Base-by-base conservation (phyloP, 2,329 filamentous ascomycete genomes). In the Beauveria asiatica region DNA sequence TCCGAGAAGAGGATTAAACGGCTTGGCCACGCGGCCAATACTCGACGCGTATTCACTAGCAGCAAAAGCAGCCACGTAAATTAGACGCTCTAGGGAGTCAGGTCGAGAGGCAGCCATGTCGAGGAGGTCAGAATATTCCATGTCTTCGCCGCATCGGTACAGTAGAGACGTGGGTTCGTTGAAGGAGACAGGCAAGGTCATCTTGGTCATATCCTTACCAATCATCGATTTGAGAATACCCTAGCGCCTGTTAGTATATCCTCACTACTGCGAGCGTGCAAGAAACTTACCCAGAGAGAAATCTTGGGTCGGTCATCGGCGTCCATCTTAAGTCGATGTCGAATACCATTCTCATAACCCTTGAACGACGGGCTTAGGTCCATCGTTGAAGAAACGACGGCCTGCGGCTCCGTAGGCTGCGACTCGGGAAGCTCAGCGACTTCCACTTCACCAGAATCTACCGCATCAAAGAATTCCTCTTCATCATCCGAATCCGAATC, bases 141-240 rank as follows among this genome's bases (percentile, higher is more conserved):
- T 93, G 70, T 99, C 94, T 75, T 99, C 94, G 5, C 90, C 91
- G 48, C 95, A 93, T 70, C 94, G 90, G 73, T 97, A 94, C 9
- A 99, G 82, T 13, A 99, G 79, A 6, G 94, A 97, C 0, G 94
- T 99, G 0, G 94, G 94, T 74, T 99, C 94, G 75, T 99, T 99
- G 79, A 99, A 97, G 0, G 94, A 96, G 2, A 99, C 94, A 0
- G 94, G 94, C 21, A 99, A 78, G 0, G 94, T 97, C 93, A 99
- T 99, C 78, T 95, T 97, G 42, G 94, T 97, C 94, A 99, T 97
- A 70, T 99, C 94, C 73, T 99, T 97, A 64, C 94, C 94, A 74
- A 99, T 96, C 94, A 99, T 97, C 23, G 93, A 97, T 77, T 97
- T 99, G 64, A 99, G 78, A 67, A 99, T 97, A 65, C 89, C 88